Base-by-base conservation (phyloP, 1,139 yeast species). In the Suhomyces yuchorum region DNA sequence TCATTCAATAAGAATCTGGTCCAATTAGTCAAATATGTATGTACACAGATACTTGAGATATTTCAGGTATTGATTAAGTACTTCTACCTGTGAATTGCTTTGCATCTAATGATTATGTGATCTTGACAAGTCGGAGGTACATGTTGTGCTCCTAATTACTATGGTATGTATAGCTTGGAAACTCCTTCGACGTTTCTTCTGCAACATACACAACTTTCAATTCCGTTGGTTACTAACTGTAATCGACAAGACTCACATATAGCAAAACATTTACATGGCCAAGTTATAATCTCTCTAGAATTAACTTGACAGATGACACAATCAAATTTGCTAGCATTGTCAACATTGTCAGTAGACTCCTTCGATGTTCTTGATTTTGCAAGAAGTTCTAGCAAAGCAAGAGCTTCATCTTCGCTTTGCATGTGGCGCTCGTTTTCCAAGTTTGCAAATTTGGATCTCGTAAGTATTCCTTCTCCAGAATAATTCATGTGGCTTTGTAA, bases 211-310 rank as follows among this genome's bases (percentile, higher is more conserved):
- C 98, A 91, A 1, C 87, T 86, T 49, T 81, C 82, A 58, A 86
- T 85, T 12, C 88, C 87, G 51, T 90, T 78, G 20, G 84, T 70
- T 3, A 90, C 92, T 48, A 91, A 72, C n/a, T 87, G 80, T 26
- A 84, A 70, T 20, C 97, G 75, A 61, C 98, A 91, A 14, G 81
- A 78, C 53, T 90, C 96, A 65, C 98, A 91, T 8, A 91, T 75
- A 0, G 96, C 91, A 54, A 91, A 81, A 64, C 98, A 91, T 56
- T 84, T 80, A 63, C 98, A 91, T 1, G 98, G 98, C 97, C 97
- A 91, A 2, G 93, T 73, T 14, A 91, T 84, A 37, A 91, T 80
- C 52, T 86, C 89, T 55, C 97, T 76, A 8, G 83, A 78, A 49
- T 85, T 81, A 9, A 77, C 75, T 56, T 87, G 95, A 63, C 98